A percentile compares a stretch with the other conserved stretches of the same genome.
Conservation (phyloP, 2,329 filamentous ascomycete species). For the Phyllosticta capitalensis region DNA sequence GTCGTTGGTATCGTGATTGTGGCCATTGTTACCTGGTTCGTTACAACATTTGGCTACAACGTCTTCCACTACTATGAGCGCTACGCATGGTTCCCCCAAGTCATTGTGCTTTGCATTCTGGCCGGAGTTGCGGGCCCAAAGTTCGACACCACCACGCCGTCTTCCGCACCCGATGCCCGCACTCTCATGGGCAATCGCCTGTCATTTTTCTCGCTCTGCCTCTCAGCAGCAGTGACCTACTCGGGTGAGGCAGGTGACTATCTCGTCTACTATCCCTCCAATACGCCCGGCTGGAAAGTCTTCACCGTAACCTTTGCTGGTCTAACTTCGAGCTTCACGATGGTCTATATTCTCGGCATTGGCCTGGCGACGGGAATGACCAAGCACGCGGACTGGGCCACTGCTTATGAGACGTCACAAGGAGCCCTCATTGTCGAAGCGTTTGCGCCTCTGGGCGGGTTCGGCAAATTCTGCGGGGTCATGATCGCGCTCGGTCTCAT, state of each 20-base stretch:
- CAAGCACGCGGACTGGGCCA: slow-evolving; percentile 43
- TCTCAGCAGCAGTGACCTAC: slow-evolving; percentile 57
- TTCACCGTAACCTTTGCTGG: slow-evolving; percentile 50
- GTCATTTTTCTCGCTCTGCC: slow-evolving; percentile 61
- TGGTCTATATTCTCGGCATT: slow-evolving; percentile 53
- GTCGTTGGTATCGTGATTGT: slow-evolving; percentile 59
- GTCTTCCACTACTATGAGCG: slow-evolving; percentile 61
- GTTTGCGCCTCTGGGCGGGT: slow-evolving; percentile 48
- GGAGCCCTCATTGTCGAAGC: slow-evolving; percentile 57
- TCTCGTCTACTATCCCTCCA: slow-evolving; percentile 55
- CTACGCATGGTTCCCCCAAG: slow-evolving; percentile 55
- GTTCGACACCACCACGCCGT: slow-evolving; percentile 45
- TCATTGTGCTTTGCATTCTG: slow-evolving; percentile 51
- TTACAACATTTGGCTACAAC: slow-evolving; percentile 59
- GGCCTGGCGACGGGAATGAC: slow-evolving; percentile 51
- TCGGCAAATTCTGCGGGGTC: slow-evolving; percentile 59
- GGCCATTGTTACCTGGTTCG: slow-evolving; percentile 51
- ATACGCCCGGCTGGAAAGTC: slow-evolving; percentile 42
- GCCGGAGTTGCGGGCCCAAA: slow-evolving; percentile 51
- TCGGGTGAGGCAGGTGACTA: slow-evolving; percentile 55
- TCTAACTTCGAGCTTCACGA: slow-evolving; percentile 48
- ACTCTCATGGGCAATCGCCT: slow-evolving; percentile 49
- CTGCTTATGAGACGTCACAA: slow-evolving; percentile 49
- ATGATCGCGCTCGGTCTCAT: slow-evolving; percentile 55
- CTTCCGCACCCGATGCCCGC: slow-evolving; percentile 41